Conservation (phyloP, 495 filamentous ascomycete genomes). For the Viridothelium virens region DNA sequence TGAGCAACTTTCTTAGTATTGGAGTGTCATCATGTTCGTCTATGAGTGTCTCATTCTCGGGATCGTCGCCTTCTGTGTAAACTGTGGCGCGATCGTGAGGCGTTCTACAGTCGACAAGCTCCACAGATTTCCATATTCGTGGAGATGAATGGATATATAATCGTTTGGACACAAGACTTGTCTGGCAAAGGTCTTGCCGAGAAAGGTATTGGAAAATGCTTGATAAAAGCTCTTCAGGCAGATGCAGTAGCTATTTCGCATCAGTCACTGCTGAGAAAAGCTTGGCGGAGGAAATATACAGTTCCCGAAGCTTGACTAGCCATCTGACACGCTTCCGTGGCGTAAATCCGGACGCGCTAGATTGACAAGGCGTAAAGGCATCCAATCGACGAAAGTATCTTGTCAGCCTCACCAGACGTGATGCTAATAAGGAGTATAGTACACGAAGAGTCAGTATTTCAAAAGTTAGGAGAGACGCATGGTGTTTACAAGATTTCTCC, state of each 20-base stretch:
- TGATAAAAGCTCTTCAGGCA: slow-evolving; percentile 31
- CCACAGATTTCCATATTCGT: slow-evolving; percentile 27
- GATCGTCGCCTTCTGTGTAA: neutral
- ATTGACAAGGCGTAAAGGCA: neutral
- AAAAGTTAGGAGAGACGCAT: no score
- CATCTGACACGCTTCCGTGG: neutral
- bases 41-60: neutral
- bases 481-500: no score
- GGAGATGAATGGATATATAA: slow-evolving; percentile 20
- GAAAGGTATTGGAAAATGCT: slow-evolving; percentile 23
- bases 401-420: neutral
- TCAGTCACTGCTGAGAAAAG: neutral
- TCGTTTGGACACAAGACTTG: slow-evolving; percentile 22
- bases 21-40: slow-evolving; percentile 36
- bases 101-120: slow-evolving; percentile 25
- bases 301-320: neutral
- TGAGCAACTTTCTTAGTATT: slow-evolving; percentile 27
- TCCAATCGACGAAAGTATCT: neutral
- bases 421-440: no score
- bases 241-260: slow-evolving; percentile 16
- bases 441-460: no score
- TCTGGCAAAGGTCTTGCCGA: slow-evolving; percentile 15
- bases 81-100: slow-evolving; percentile 12
- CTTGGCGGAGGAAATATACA: neutral
- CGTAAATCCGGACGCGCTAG: neutral